These are phyloP conservation scores for Pseudocercospora fijiensis DNA, from an alignment of 2,329 filamentous ascomycete genomes.

Conservation along the genomic window DNA sequence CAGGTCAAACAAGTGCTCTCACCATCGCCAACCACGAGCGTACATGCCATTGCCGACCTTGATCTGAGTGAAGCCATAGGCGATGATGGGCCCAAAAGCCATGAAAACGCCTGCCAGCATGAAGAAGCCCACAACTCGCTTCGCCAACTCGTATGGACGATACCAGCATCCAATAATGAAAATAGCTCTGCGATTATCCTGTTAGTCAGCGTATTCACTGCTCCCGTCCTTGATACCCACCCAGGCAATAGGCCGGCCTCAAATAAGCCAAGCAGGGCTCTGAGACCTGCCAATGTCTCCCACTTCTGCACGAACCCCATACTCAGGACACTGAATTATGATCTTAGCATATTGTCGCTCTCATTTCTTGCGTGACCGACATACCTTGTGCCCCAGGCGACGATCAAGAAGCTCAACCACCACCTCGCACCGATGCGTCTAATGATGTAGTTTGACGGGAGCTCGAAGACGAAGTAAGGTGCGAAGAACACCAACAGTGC, in stretches of 20 bases:
- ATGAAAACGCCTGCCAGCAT: constrained; percentile 37
- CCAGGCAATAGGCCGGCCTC: constrained; percentile 10
- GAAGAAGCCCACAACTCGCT: constrained; percentile 8
- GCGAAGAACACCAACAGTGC: constrained; percentile 15
- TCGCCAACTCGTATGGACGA: constrained; percentile 9
- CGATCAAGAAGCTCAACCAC: constrained; percentile 8
- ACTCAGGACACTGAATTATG: constrained; percentile 3
- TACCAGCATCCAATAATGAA: constrained; percentile 13
- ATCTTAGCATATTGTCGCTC: neutral
- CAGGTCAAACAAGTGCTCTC: neutral
- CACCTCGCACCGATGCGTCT: constrained; percentile 4
- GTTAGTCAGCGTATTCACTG: neutral
- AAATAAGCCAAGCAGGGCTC: constrained; percentile 10
- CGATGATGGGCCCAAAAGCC: constrained; percentile 43
- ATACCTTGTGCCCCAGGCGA: constrained; percentile 7
- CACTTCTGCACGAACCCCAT: constrained; percentile 12
- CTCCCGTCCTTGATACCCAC: neutral
- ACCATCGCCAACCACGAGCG: constrained; percentile 56
- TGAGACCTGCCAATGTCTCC: constrained; percentile 2
- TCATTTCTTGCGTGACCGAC: neutral
- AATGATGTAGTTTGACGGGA: constrained; percentile 7
- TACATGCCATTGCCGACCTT: constrained; percentile 60
- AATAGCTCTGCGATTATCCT: neutral
- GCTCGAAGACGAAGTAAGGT: constrained; percentile 12
- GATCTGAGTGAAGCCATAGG: constrained; percentile 64